Evolutionary conservation across 1,284 basidiomycete species (phyloP).

Genomic region (Irpex sp.): DNA sequence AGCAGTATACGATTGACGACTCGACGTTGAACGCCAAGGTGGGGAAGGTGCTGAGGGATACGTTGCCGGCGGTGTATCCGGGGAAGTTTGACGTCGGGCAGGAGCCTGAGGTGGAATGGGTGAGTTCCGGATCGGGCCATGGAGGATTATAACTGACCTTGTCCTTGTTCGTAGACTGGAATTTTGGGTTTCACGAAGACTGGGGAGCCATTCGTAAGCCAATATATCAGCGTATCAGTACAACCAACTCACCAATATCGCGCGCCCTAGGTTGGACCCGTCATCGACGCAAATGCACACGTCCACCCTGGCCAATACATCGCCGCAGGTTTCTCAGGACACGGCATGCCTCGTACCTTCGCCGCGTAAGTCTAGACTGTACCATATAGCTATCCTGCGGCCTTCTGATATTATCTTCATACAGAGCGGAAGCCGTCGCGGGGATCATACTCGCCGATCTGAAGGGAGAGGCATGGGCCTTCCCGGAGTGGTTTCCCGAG

Average conservation of each 20-base stretch:
- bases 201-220: conserved; percentile 65
- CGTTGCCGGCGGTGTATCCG: conserved; percentile 60
- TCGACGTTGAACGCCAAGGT: conserved; percentile 45
- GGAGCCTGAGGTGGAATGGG: conserved; percentile 76
- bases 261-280: conserved; percentile 59
- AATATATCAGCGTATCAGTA: too few relatives aligned
- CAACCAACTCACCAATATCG: background rate
- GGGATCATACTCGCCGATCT: conserved; percentile 62
- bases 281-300: conserved; percentile 32
- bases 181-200: conserved; percentile 76
- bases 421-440: conserved; percentile 63
- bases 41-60: conserved; percentile 46
- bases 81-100: conserved; percentile 41
- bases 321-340: conserved; percentile 72
- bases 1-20: conserved; percentile 62
- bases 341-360: conserved; percentile 79
- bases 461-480: conserved; percentile 39
- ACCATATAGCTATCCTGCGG: too few relatives aligned
- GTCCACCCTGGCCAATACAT: conserved; percentile 62
- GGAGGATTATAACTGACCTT: too few relatives aligned
- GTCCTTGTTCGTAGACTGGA: conserved; percentile 50
- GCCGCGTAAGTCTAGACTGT: conserved; percentile 68
- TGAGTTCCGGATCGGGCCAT: conserved; percentile 23
- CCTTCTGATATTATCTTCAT: too few relatives aligned
- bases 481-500: conserved; percentile 61